A percentile compares a stretch with the other conserved stretches of the same genome.
phyloP scores from a whole-genome alignment of 352 stramenopile species.

The Phytophthora tubulina region DNA sequence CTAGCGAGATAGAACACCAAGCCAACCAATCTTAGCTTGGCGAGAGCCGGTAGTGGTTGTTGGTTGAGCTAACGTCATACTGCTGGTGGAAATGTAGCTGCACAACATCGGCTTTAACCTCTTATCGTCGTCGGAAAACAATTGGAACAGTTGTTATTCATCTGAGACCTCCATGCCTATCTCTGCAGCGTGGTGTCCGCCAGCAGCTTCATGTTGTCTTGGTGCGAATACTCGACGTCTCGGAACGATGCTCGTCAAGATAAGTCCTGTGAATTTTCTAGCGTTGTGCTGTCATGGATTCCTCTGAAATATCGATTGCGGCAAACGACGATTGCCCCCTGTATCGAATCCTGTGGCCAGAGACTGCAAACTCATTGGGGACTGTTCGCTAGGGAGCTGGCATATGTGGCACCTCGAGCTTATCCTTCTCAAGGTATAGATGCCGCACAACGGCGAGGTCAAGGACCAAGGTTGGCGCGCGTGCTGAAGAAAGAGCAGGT shows the following conservation, averaged over 20 bases:
- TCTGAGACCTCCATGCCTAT: too few relatives aligned
- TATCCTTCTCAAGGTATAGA: not conserved
- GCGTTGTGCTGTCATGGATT: not conserved
- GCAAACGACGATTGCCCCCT: not conserved
- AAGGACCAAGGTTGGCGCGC: not conserved
- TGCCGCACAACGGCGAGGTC: not conserved
- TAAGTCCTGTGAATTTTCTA: constrained; percentile 3
- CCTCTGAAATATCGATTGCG: not conserved
- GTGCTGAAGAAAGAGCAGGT: not conserved
- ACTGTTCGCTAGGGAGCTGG: not conserved
- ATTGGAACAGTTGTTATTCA: too few relatives aligned
- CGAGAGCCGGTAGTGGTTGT: too few relatives aligned
- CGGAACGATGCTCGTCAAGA: not conserved
- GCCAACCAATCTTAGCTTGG: not conserved
- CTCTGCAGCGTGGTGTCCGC: too few relatives aligned
- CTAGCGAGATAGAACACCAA: not conserved
- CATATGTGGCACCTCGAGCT: not conserved
- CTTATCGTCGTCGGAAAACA: too few relatives aligned
- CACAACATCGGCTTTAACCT: too few relatives aligned
- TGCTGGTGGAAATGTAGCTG: too few relatives aligned
- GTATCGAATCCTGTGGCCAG: not conserved
- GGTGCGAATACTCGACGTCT: not conserved
- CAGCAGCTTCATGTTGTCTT: constrained; percentile 8
- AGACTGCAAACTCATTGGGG: not conserved
- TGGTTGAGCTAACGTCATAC: too few relatives aligned